phyloP scores from a whole-genome alignment of 192 early-diverging fungal species.

The Podochytrium sp. region DNA sequence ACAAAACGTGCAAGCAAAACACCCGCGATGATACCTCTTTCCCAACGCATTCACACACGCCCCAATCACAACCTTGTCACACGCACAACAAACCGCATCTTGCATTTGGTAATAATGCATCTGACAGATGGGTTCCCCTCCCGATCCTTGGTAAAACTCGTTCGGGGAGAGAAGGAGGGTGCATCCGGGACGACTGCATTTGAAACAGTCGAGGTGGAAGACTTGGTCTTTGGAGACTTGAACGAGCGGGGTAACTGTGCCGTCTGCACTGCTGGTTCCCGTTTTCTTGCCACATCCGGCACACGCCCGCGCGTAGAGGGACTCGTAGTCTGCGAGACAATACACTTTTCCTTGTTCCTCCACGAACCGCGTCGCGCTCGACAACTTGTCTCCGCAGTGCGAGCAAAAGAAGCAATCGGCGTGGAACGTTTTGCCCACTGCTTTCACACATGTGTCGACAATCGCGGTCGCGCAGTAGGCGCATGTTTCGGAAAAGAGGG shows the following conservation, averaged over 20 bases:
- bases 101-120: constrained; percentile 35
- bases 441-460: constrained; percentile 36
- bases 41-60: constrained; percentile 41
- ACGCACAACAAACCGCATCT: constrained; percentile 37
- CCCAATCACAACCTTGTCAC: constrained; percentile 34
- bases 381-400: constrained; percentile 37
- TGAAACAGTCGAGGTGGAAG: constrained; percentile 42
- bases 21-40: constrained; percentile 38
- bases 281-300: constrained; percentile 18
- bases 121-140: constrained; percentile 42
- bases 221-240: constrained; percentile 3
- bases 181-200: constrained; percentile 30
- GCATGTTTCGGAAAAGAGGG: constrained; percentile 20
- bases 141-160: constrained; percentile 22
- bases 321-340: constrained; percentile 37
- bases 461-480: constrained; percentile 36
- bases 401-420: constrained; percentile 48
- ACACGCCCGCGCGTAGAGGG: constrained; percentile 40
- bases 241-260: constrained; percentile 5
- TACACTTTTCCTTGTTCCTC: constrained; percentile 47
- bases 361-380: constrained; percentile 27
- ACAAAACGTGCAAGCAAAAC: constrained; percentile 44
- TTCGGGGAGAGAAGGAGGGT: neutral
- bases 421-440: constrained; percentile 39
- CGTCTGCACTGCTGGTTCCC: neutral